Base-by-base conservation (phyloP, 2,329 filamentous ascomycete species). In the Thelonectria rubi region DNA sequence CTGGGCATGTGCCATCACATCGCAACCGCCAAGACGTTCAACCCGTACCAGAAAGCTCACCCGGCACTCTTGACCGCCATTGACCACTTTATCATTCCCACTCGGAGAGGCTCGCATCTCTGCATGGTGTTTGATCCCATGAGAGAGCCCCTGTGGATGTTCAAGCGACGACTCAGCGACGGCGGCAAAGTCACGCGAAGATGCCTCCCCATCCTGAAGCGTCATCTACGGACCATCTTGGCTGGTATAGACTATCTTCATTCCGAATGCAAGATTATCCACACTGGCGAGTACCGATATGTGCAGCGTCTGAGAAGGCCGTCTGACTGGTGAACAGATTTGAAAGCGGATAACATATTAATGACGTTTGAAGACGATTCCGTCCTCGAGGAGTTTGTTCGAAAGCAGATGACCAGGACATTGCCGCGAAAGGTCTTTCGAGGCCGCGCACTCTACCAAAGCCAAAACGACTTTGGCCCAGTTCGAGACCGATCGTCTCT, bases 211-310 rank as follows among this genome's bases (percentile, higher is more conserved):
- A 68, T 82, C 15, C 66, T 82, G 12, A 78, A 75, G 62, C 63
- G 63, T 20, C 73, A 75, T 39, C 70, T 83, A 26, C 58, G 58
- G 14, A 67, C 65, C 26, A 62, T 73, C 12, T 76, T 82, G 20
- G 73, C 74, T 39, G 79, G 78, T 17, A 74, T 82, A 5, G 77
- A 82, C 48, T 74, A 69, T 30, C 65, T 82, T 40, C 79, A 82
- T 63, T 74, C 72, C 5, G 76, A 81, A 64, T 77, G 75, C 69
- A 76, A 77, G 37, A 67, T 83, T 58, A 73, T 81, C 20, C 80
- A 83, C 66, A 82, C 78, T 51, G 78, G 78, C 79, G 73, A 34
- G 65, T 61, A 20, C 1, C 43, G 24, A 47, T 26, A 2, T 21
- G 39, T 17, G 11, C 1, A 30, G 30, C 49, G 20, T 40, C 10